Evolutionary conservation across 305 asterid species (phyloP), one percentile per base, ranked within the genome.

Genomic region (Fraxinus baroniana): DNA sequence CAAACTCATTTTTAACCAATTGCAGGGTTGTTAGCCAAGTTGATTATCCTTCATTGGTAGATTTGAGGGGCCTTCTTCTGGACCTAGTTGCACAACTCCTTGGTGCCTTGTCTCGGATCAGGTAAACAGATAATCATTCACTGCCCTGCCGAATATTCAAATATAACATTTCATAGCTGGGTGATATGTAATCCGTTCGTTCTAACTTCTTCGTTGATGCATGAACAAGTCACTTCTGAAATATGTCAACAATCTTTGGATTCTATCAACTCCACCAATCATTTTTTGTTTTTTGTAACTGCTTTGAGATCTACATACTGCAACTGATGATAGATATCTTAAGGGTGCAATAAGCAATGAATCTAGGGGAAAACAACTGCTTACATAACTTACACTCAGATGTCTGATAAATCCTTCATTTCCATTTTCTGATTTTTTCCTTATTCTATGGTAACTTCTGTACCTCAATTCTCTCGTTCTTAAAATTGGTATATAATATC

Each of bases 51-150:
- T 97, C 98, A 30, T 92, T 97, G 87, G 98, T 97, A 86, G 99
- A 97, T 90, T 91, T 97, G 86, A 92, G 99, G 87, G 98, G 99
- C 83, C 98, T 97, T 88, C 97, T 97, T 82, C 91, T 97, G 87
- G 99, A 97, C 91, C 89, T 97, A 81, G 99, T 95, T 46, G 99
- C 99, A 26, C 99, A 97, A 85, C 98, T 97, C 66, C 98, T 94
- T 80, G 98, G 99, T 85, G 99, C 98, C 86, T 86, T 97, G 76
- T 97, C 99, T 71, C 95, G 95, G 83, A 94, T 97, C 90, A 92
- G 99, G 99, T 92, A 86, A 87, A 55, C 79, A 83, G 74, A 60
- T 83, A 80, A 41, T 86, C 52, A 22, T 55, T 33, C 37, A 15
- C 79, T 78, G 39, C 24, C 64, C 24, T 0, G 24, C 44, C 33